A percentile compares a stretch with the other conserved stretches of the same genome.
phyloP scores from a whole-genome alignment of 176 grass and related monocot genomes.

The Carex kokanica region DNA sequence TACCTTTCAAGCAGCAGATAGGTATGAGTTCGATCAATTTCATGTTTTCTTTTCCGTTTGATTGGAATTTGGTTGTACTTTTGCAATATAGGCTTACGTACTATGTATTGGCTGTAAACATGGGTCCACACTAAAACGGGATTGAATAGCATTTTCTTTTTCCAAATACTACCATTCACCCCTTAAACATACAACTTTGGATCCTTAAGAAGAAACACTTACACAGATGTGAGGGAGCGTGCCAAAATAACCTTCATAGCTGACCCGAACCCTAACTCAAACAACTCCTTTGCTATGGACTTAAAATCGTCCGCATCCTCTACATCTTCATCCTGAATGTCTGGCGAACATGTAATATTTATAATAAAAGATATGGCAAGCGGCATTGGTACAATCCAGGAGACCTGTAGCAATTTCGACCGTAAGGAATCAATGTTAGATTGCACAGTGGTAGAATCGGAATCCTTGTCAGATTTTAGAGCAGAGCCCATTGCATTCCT shows the following conservation, averaged over 20 bases:
- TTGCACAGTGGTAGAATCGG: conserved; percentile 49
- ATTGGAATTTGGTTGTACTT: background rate
- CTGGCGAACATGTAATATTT: conserved; percentile 59
- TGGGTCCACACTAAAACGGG: background rate
- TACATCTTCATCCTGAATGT: conserved; percentile 45
- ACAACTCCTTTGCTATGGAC: conserved; percentile 57
- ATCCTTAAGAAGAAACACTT: conserved; percentile 34
- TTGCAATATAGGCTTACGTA: background rate
- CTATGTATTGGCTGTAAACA: background rate
- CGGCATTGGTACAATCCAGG: conserved; percentile 82
- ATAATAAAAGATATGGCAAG: conserved; percentile 69
- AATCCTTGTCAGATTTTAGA: conserved; percentile 54
- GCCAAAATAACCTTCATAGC: conserved; percentile 87
- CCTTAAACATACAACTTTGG: background rate
- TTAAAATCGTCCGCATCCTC: conserved; percentile 29
- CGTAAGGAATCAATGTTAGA: conserved; percentile 64
- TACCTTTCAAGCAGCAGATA: background rate
- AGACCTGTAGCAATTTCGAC: conserved; percentile 77
- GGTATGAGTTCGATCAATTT: background rate
- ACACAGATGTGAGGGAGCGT: conserved; percentile 71
- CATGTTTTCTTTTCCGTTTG: background rate
- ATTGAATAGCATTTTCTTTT: background rate
- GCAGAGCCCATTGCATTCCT: conserved; percentile 65
- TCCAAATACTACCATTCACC: background rate
- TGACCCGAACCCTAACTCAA: conserved; percentile 59